phyloP scores from a whole-genome alignment of 2,329 filamentous ascomycete species.

The Aspergillus sp. region DNA sequence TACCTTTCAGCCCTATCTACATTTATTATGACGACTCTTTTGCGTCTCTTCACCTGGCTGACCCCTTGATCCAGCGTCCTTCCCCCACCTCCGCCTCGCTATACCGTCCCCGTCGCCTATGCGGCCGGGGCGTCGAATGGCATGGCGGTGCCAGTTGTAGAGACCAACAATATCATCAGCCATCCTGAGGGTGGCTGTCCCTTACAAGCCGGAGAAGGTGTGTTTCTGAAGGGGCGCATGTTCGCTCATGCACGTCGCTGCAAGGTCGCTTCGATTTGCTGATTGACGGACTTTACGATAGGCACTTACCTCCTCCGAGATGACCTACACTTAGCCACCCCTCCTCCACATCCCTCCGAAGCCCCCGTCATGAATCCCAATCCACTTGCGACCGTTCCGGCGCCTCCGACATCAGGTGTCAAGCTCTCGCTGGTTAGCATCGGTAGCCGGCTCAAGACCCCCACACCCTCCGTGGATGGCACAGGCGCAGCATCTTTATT shows the following conservation, averaged over 20 bases:
- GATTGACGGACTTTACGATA: conserved; percentile 42
- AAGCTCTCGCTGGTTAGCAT: conserved; percentile 77
- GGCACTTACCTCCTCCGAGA: conserved; percentile 90
- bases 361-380: conserved; percentile 84
- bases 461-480: conserved; percentile 50
- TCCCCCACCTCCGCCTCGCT: conserved; percentile 79
- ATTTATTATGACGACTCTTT: conserved; percentile 6
- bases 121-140: conserved; percentile 71
- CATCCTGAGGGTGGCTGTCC: conserved; percentile 84
- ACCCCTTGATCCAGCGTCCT: conserved; percentile 64
- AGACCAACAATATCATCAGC: conserved; percentile 88
- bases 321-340: conserved; percentile 87
- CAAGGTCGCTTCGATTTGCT: neutral
- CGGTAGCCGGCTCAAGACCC: conserved; percentile 58
- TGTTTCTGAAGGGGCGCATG: conserved; percentile 15
- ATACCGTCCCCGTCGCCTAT: conserved; percentile 72
- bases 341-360: conserved; percentile 93
- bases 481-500: conserved; percentile 65
- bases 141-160: conserved; percentile 73
- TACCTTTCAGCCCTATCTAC: neutral
- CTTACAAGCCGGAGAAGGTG: conserved; percentile 91
- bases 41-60: conserved; percentile 16
- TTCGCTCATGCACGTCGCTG: neutral
- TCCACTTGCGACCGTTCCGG: conserved; percentile 80
- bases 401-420: conserved; percentile 81